Conservation (phyloP, 495 filamentous ascomycete genomes). For the Hypoxylon perforatum region DNA sequence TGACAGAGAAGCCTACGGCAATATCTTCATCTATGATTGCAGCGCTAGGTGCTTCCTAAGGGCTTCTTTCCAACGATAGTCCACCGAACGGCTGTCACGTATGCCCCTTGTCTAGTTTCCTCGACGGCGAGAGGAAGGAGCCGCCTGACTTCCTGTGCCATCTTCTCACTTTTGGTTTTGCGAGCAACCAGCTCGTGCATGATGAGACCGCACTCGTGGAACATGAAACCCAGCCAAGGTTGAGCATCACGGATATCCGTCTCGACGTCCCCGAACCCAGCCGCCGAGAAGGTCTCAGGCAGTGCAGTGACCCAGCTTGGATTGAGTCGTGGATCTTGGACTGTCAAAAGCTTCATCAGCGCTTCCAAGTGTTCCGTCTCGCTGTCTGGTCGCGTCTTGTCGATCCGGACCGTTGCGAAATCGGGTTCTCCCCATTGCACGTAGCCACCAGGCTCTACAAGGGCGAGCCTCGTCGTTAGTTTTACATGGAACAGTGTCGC, state of each 20-base stretch:
- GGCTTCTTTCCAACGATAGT: constrained; percentile 18
- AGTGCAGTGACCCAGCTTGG: constrained; percentile 17
- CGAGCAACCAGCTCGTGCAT: constrained; percentile 26
- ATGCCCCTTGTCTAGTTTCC: constrained; percentile 21
- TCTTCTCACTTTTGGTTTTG: constrained; percentile 24
- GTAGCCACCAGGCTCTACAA: constrained; percentile 26
- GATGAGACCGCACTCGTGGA: neutral
- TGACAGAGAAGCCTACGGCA: neutral
- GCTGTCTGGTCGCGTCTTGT: constrained; percentile 17
- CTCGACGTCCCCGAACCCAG: constrained; percentile 16
- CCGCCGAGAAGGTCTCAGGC: constrained; percentile 8
- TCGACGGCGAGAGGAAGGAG: constrained; percentile 18
- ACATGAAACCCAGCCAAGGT: constrained; percentile 12
- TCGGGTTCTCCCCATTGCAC: constrained; percentile 24
- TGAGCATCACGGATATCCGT: constrained; percentile 2
- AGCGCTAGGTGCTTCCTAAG: neutral
- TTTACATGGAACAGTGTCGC: neutral
- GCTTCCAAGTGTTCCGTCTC: constrained; percentile 5
- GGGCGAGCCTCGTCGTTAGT: neutral
- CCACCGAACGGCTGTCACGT: constrained; percentile 1
- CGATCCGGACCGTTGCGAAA: constrained; percentile 1
- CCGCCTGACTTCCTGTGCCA: constrained; percentile 15
- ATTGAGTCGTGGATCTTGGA: constrained; percentile 3
- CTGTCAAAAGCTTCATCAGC: constrained; percentile 7
- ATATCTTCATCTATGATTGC: neutral